A percentile compares a stretch with the other conserved stretches of the same genome.
Evolutionary conservation across 352 stramenopile species (phyloP).

Genomic region (Phytopythium boreale): DNA sequence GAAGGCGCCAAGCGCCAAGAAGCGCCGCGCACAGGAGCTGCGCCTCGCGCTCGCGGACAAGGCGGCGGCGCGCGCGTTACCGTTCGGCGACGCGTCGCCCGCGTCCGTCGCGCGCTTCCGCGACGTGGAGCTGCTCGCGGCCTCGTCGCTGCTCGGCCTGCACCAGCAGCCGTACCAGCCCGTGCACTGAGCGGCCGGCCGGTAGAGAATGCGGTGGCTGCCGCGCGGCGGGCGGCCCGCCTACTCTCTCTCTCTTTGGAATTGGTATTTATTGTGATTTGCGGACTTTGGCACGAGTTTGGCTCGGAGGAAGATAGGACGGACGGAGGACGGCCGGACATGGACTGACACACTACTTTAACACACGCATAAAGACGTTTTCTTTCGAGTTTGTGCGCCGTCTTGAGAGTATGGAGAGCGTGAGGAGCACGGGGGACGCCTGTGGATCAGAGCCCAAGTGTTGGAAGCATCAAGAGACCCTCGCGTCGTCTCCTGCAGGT

Average conservation of each 20-base stretch:
- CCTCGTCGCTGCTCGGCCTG: constrained; percentile 69
- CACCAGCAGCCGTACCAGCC: constrained; percentile 64
- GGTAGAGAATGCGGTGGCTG: too few species aligned
- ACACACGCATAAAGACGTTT: not conserved
- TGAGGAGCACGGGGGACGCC: too few species aligned
- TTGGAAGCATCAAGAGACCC: too few species aligned
- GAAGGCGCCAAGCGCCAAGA: constrained; percentile 9
- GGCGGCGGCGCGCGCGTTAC: not conserved
- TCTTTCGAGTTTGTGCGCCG: not conserved
- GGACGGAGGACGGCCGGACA: not conserved
- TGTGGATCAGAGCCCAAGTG: too few species aligned
- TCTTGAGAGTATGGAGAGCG: too few species aligned
- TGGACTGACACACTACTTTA: not conserved
- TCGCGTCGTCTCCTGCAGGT: too few species aligned
- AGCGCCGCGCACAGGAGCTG: constrained; percentile 22
- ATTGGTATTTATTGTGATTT: constrained; percentile 2
- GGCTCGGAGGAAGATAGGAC: not conserved
- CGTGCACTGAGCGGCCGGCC: constrained; percentile 67
- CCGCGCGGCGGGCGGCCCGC: too few species aligned
- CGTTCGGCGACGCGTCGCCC: constrained; percentile 4
- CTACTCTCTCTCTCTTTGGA: too few species aligned
- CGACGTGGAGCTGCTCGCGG: constrained; percentile 74
- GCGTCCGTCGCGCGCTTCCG: constrained; percentile 37
- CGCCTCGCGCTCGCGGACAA: constrained; percentile 23
- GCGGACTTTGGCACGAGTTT: not conserved